Evolutionary conservation across 1,284 basidiomycete species (phyloP), one percentile per base, ranked within the genome.

Genomic region (Cryptococcus deneoformans): DNA sequence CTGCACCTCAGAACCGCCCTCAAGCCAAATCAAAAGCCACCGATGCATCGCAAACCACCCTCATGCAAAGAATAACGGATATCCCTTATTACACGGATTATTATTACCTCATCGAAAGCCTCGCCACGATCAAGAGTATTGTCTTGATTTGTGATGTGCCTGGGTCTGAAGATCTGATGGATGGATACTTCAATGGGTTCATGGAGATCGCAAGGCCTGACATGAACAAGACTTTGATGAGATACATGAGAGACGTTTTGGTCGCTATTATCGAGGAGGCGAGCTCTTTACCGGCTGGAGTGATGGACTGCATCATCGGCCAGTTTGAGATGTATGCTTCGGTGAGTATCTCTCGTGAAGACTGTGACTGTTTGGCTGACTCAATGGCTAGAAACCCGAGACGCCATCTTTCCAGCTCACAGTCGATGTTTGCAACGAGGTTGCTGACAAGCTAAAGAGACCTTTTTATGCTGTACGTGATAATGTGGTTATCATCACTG

Each of bases 41-140:
- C 45, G 57, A 64, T 12, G 53, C 63, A 2, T 54, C 58, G 11
- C 60, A 62, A 39, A 50, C 60, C 9, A 50, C 56, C 87, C 65
- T 81, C 83, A 1, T 82, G 85, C 65, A 64, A 38, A 56, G 72
- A 35, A 72, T 76, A 52, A 76, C 72, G 1, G 77, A 78, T 16
- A 61, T 77, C 5, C 74, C 79, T 0, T 94, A 93, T 73, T 93
- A 90, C 73, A 84, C 86, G 58, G 86, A 95, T 79, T 98, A 94
- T 79, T 95, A 89, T 67, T 90, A 92, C 72, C 83, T 98, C 9
- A 84, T 99, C 39, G 92, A 98, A 68, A 91, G 86, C 36, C 82
- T 99, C 12, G 90, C 92, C 5, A 90, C 87, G 38, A 93, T 97
- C 71, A 97, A 98, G 82, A 92, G 89, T 64, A 87, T 97, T 36